Base-by-base conservation (phyloP, 352 stramenopile species). In the Globisporangium cylindrosporum region DNA sequence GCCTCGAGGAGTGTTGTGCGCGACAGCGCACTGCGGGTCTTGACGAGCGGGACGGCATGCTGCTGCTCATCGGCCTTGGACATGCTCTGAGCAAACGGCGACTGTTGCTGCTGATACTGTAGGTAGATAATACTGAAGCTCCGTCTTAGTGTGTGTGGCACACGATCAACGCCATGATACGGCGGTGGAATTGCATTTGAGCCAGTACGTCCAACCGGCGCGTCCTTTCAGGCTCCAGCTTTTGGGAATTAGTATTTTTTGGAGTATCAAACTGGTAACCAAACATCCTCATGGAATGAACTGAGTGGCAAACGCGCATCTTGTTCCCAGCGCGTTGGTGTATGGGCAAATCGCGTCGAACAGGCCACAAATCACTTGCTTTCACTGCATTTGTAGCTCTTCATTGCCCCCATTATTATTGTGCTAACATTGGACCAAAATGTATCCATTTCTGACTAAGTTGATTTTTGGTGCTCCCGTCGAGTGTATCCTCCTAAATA, bases 1-100 rank as follows among this genome's bases (percentile, higher is more conserved):
- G 77, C 74, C 36, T 77, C 71, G 12, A 91, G 64, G 14, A 89
- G 66, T n/a, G 81, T 72, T 6, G 84, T 68, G 12, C 79, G 75
- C 10, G 69, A 64, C 34, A 64, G 48, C 12, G 67, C 25, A 3
- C 56, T 54, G 7, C 51, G 34, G 20, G 41, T 66, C 55, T 58
- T 65, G 41, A 18, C 7, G 34, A 68, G 32, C 7, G 51, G 29
- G 29, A 18, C 62, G 24, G 51, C 62, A 62, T 68, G 38, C 27
- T 69, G 48, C 24, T 60, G 24, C n/a, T 55, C 66, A 12, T 56
- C 57, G 3, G 12, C 29, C 48, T 66, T 66, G 53, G 54, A 70
- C 62, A 68, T 62, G 25, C 24, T 51, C 59, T 43, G 15, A 38
- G 4, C 9, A 29, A 12, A 67, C 9, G 1, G 10, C 14, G 2